These are phyloP conservation scores for Aureobasidium melanogenum DNA, from an alignment of 2,329 filamentous ascomycete genomes.

Conservation along the genomic window DNA sequence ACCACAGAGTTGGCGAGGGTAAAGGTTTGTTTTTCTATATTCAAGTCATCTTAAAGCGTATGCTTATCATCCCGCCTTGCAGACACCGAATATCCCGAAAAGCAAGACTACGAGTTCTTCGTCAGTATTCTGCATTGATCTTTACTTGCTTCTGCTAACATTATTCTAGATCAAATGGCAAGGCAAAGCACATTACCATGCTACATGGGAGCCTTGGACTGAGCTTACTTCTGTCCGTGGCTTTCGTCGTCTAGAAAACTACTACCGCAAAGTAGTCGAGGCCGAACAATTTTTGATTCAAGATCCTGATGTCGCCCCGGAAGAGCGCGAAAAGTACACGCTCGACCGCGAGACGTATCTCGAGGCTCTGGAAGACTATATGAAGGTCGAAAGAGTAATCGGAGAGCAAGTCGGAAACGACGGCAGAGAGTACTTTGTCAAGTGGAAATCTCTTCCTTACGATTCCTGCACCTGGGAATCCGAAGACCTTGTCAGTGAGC, in stretches of 20 bases:
- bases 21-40: constrained; percentile 22
- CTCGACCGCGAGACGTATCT: constrained; percentile 88
- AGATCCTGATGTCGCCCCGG: constrained; percentile 65
- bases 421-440: constrained; percentile 75
- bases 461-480: constrained; percentile 92
- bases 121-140: constrained; percentile 26
- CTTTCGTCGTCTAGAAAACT: constrained; percentile 86
- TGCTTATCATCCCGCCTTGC: background rate
- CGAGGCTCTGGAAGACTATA: constrained; percentile 82
- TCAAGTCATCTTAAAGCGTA: background rate
- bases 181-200: constrained; percentile 86
- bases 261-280: constrained; percentile 74
- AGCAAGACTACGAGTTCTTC: constrained; percentile 78
- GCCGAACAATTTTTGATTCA: constrained; percentile 70
- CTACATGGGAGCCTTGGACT: constrained; percentile 83
- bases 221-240: constrained; percentile 69
- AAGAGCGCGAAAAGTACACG: constrained; percentile 88
- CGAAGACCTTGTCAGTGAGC: constrained; percentile 62
- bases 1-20: constrained; percentile 70
- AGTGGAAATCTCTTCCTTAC: constrained; percentile 81
- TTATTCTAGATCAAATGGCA: constrained; percentile 83
- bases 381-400: constrained; percentile 87
- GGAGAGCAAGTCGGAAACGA: constrained; percentile 65
- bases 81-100: constrained; percentile 34
- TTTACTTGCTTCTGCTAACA: constrained; percentile 17